Evolutionary conservation across 129 eudicot species (phyloP), one percentile per base, ranked within the genome.

Genomic region (Tanacetum coccineum): DNA sequence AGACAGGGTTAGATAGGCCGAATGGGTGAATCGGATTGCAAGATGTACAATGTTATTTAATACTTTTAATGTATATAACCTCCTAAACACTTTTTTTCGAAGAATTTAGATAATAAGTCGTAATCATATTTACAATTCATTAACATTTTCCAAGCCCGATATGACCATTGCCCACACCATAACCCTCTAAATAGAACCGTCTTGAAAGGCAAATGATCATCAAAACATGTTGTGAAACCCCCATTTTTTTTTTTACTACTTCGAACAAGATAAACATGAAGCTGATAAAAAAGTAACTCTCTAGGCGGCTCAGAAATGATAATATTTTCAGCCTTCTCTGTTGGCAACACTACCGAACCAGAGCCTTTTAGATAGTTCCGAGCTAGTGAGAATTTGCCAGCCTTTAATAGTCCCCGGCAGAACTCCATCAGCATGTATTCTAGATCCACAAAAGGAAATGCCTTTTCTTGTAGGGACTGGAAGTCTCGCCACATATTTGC

Each of bases 371-470:
- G 74, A 72, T 89, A 89, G 77, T 81, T 87, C 77, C 94, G 82
- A 54, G 97, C 99, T 44, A 89, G 90, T 42, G 95, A 81, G 70
- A 94, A 94, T 70, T 83, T 94, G n/a, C 97, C 97, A 71, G 95
- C 99, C 81, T 89, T 94, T 55, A 94, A 88, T 66, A 94, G 70
- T 44, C 97, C 99, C 80, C 99, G 80, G 82, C 97, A 94, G 81
- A 82, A 94, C 52, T 94, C 99, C 66, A 81, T 84, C 79, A 94
- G 57, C 71, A 94, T 57, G 82, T 80, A 94, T 81, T 94, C 97
- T 70, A 89, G 63, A 74, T 94, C 97, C 66, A 94, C 65, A 78
- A 94, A 94, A 6, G 90, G 81, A 76, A 94, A 94, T 68, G 95
- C 97, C 68, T 87, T 89, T 76, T 85, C 99, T 73, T 85, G 99